phyloP scores from a whole-genome alignment of 1,284 basidiomycete genomes.

The Leccinum pachyderme region DNA sequence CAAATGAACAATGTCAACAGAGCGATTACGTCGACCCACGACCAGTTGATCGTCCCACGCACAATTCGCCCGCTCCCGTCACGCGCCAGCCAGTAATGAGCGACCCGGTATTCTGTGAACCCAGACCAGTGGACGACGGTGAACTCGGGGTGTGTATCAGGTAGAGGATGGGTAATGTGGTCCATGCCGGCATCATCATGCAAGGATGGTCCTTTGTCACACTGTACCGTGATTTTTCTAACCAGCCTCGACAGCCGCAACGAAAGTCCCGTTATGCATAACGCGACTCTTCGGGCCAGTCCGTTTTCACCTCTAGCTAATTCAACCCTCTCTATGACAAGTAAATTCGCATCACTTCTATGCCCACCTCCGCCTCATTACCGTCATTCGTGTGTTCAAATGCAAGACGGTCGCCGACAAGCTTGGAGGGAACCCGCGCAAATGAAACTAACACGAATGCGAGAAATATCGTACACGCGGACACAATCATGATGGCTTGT shows the following conservation, averaged over 20 bases:
- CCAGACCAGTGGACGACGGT: constrained; percentile 33
- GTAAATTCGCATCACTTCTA: background rate
- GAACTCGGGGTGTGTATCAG: background rate
- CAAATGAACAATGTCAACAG: background rate
- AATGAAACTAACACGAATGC: constrained; percentile 36
- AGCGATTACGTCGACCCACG: constrained; percentile 24
- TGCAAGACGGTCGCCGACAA: background rate
- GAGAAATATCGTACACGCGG: constrained; percentile 25
- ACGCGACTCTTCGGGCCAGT: no score
- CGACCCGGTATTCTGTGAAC: constrained; percentile 51
- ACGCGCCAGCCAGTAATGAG: constrained; percentile 44
- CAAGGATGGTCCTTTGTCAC: no score
- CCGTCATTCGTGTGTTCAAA: constrained; percentile 2
- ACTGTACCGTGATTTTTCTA: no score
- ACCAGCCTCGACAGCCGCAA: no score
- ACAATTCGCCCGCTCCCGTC: constrained; percentile 39
- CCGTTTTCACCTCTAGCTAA: no score
- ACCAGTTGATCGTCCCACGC: constrained; percentile 31
- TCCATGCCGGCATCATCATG: background rate
- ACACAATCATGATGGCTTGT: constrained; percentile 43
- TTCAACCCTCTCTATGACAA: background rate
- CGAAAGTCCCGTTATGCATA: no score
- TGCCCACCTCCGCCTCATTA: background rate
- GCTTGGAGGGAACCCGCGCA: constrained; percentile 32
- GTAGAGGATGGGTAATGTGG: background rate